Conservation (phyloP, 345 rosid genomes). For the Psidium friedrichsthalianum region DNA sequence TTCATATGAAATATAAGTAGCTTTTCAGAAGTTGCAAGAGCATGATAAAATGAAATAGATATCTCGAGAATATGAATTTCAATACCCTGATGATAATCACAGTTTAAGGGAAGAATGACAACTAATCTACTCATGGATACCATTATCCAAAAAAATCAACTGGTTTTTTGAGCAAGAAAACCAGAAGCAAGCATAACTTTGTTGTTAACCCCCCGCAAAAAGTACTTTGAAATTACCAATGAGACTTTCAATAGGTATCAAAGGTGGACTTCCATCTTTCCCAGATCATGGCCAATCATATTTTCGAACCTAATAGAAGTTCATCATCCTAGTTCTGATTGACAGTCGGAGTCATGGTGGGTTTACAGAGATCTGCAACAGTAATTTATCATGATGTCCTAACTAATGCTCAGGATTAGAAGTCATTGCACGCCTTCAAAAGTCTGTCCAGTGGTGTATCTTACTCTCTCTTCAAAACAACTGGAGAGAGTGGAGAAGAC, state of each 20-base stretch:
- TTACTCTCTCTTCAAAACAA: neutral
- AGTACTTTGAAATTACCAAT: neutral
- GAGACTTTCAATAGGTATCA: neutral
- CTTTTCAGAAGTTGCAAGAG: neutral
- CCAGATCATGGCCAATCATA: neutral
- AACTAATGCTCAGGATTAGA: neutral
- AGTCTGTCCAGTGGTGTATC: neutral
- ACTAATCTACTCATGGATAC: neutral
- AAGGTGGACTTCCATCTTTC: neutral
- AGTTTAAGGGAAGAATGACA: neutral
- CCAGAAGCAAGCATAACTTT: neutral
- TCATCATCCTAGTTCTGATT: neutral
- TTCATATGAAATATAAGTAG: neutral
- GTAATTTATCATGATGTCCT: neutral
- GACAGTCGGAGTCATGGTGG: neutral
- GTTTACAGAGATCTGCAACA: neutral
- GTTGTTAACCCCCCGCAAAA: neutral
- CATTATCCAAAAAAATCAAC: neutral
- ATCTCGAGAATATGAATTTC: neutral
- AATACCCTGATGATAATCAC: neutral
- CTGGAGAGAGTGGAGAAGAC: neutral
- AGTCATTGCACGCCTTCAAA: neutral
- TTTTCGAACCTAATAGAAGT: neutral
- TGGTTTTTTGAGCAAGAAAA: neutral
- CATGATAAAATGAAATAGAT: neutral